Conservation (phyloP, 352 stramenopile genomes). For the Phytopythium kandeliae region DNA sequence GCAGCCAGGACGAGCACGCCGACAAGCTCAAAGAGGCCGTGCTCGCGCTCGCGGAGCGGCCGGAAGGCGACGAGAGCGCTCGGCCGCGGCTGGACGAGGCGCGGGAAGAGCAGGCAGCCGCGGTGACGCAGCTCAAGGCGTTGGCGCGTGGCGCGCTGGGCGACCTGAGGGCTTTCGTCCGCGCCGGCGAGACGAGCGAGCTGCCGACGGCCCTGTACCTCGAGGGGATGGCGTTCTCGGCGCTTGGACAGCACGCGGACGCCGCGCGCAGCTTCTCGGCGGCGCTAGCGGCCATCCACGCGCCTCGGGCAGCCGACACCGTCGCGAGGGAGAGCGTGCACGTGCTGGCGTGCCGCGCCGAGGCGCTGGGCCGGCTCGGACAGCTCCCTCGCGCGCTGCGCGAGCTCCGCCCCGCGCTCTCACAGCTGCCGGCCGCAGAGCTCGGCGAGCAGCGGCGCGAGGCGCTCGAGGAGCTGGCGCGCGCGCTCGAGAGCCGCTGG, state of each 20-base stretch:
- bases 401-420: constrained; percentile 33
- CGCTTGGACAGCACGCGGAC: constrained; percentile 17
- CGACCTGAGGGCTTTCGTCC: constrained; percentile 31
- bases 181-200: constrained; percentile 12
- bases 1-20: not conserved
- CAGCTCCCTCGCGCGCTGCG: constrained; percentile 38
- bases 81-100: too few species aligned
- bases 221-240: constrained; percentile 33
- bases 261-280: constrained; percentile 40
- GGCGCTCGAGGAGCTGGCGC: constrained; percentile 11
- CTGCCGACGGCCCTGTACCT: constrained; percentile 28
- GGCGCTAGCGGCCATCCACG: constrained; percentile 19
- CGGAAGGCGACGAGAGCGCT: not conserved
- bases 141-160: constrained; percentile 15
- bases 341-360: constrained; percentile 36
- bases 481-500: constrained; percentile 21
- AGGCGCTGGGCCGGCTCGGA: constrained; percentile 36
- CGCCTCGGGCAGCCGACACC: not conserved
- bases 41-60: not conserved
- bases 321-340: constrained; percentile 22
- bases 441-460: constrained; percentile 8
- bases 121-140: constrained; percentile 7
- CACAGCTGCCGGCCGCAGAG: constrained; percentile 13
- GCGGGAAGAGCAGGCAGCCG: constrained; percentile 9
- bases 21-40: not conserved